A percentile compares a stretch with the other conserved stretches of the same genome.
phyloP scores from a whole-genome alignment of 495 filamentous ascomycete genomes.

The Hypoxylon intermedium region DNA sequence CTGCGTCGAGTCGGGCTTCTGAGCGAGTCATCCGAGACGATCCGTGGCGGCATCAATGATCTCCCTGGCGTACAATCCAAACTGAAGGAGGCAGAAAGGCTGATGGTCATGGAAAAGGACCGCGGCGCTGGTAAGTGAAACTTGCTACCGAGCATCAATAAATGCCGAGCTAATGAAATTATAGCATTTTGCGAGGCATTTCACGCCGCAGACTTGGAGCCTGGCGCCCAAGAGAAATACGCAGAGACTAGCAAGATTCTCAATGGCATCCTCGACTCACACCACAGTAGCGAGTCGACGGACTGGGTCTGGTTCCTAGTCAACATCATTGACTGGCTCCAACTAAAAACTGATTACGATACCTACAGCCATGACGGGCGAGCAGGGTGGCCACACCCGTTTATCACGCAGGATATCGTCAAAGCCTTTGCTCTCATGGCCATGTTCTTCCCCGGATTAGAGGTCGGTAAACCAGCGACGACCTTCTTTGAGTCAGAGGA shows the following conservation, averaged over 20 bases:
- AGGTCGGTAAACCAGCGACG: slow-evolving; percentile 32
- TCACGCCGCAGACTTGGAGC: slow-evolving; percentile 53
- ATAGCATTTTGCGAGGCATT: slow-evolving; percentile 53
- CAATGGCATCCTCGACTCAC: slow-evolving; percentile 40
- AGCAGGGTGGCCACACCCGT: slow-evolving; percentile 47
- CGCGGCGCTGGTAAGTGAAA: slow-evolving; percentile 21
- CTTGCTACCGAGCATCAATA: neutral
- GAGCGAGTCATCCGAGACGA: slow-evolving; percentile 21
- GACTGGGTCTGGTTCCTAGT: slow-evolving; percentile 46
- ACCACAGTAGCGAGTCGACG: slow-evolving; percentile 17
- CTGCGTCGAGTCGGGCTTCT: slow-evolving; percentile 26
- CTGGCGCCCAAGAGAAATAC: slow-evolving; percentile 46
- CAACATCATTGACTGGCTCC: slow-evolving; percentile 46
- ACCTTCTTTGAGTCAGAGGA: slow-evolving; percentile 44
- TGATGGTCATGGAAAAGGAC: slow-evolving; percentile 38
- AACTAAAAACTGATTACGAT: slow-evolving; percentile 41
- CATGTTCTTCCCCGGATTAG: slow-evolving; percentile 50
- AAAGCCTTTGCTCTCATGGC: slow-evolving; percentile 50
- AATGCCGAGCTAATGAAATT: slow-evolving; percentile 1
- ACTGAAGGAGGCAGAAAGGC: slow-evolving; percentile 29
- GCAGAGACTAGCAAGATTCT: slow-evolving; percentile 45
- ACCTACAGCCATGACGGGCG: slow-evolving; percentile 27
- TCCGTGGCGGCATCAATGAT: slow-evolving; percentile 46
- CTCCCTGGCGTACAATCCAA: slow-evolving; percentile 42
- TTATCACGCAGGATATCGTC: slow-evolving; percentile 50